Conservation (phyloP, 352 stramenopile genomes). For the Blastocystis sp. region DNA sequence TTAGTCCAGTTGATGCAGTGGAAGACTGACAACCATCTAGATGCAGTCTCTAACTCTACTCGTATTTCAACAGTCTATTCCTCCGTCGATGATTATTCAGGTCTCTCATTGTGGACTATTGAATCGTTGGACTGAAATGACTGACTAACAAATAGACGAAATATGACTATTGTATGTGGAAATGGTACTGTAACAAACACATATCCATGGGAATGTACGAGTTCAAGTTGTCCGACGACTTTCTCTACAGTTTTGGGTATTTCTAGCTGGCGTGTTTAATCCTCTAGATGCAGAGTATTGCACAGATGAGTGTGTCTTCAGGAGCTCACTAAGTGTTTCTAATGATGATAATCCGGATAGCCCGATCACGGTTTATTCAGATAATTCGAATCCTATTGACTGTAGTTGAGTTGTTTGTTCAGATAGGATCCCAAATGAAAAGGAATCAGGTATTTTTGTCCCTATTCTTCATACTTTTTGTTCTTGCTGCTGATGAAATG, state of each 20-base stretch:
- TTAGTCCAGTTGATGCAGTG: slow-evolving; percentile 10
- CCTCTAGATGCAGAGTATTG: neutral
- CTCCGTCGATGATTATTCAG: neutral
- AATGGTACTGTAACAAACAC: neutral
- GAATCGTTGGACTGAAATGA: neutral
- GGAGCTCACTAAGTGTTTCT: neutral
- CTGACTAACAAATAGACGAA: neutral
- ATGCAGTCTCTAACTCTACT: neutral
- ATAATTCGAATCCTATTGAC: neutral
- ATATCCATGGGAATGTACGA: neutral
- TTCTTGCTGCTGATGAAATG: neutral
- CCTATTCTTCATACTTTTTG: neutral
- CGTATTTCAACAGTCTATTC: neutral
- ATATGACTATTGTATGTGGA: neutral
- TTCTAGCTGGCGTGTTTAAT: neutral
- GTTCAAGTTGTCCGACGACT: neutral
- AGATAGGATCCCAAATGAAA: neutral
- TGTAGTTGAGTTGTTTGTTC: slow-evolving; percentile 19
- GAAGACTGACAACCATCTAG: neutral
- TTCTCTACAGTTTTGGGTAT: neutral
- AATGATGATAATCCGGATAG: neutral
- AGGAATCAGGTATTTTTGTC: neutral
- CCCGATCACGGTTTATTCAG: neutral
- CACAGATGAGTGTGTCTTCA: neutral
- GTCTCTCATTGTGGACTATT: neutral